Conservation (phyloP, 257 asterid species). For the Solanum sejunctum region DNA sequence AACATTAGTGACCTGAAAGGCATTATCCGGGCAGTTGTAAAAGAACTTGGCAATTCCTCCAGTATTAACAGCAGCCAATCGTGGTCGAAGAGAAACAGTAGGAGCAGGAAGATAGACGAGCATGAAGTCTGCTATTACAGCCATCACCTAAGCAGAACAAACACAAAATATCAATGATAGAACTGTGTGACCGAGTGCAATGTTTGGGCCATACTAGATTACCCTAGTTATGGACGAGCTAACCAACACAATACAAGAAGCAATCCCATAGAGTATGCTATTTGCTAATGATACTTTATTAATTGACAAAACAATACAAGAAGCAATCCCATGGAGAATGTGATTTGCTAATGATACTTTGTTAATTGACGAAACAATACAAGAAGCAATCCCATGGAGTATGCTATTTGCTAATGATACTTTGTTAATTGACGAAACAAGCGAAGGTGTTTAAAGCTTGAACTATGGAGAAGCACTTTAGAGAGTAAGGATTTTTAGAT, state of each 20-base stretch:
- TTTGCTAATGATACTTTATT: not conserved
- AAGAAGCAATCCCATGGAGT: not conserved
- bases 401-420: not conserved
- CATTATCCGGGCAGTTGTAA: constrained; percentile 81
- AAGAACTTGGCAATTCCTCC: constrained; percentile 74
- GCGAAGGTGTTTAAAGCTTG: not conserved
- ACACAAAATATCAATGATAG: not conserved
- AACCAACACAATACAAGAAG: not conserved
- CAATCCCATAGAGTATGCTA: not conserved
- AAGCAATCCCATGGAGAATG: not conserved
- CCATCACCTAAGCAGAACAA: constrained; percentile 54
- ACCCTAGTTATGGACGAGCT: not conserved
- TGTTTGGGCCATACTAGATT: not conserved
- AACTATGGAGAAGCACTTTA: not conserved
- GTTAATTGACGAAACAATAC: not conserved
- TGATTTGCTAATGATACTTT: not conserved
- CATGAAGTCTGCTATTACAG: constrained; percentile 93
- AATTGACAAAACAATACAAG: not conserved
- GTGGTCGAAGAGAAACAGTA: constrained; percentile 78
- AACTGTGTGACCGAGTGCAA: not conserved
- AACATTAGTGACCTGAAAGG: constrained; percentile 53
- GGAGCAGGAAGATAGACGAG: constrained; percentile 98
- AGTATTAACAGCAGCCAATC: constrained; percentile 54
- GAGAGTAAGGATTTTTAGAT: not conserved
- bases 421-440: not conserved